Evolutionary conservation across 176 grass and related monocot genomes (phyloP), one percentile per base, ranked within the genome.

Genomic region (Carex pumila): DNA sequence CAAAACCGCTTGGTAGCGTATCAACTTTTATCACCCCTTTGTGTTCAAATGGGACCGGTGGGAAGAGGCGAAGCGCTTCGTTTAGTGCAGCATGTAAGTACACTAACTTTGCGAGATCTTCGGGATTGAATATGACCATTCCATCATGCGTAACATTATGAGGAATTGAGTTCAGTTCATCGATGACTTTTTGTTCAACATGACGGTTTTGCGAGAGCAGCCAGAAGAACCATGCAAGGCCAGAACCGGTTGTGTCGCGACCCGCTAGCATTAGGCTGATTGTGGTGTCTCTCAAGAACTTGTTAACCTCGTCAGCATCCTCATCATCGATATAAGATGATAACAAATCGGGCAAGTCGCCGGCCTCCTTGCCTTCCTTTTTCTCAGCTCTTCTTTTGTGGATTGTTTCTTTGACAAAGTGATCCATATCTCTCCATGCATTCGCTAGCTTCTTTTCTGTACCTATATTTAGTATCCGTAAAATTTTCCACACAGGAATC

Each of bases 141-240:
- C 31, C 71, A 2, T 43, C 13, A 13, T 2, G 7, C 1, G 15
- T 59, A 37, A 64, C 63, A 2, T 7, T 30, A 11, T 1, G 34
- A 22, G 7, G 41, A 55, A 89, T 60, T 1, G 87, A 61, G 65
- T 87, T 85, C 17, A 97, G 59, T 78, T 97, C 94, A 45, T 97
- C 64, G 2, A 97, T 60, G 3, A 97, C 45, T 11, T 87, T 94
- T 29, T 77, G 49, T 80, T 97, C 94, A 2, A 90, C 90, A 18
- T 66, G 64, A 12, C 85, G 94, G 76, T 97, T 89, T 50, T 89
- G 85, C 3, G 88, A 37, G 29, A 97, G 45, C 25, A 92, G 74
- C 90, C 91, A 94, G 81, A 94, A 91, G 70, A 97, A 97, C 92
- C 94, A 97, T 18, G 94, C 88, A 25, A 97, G 92, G 61, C 86